A percentile compares a stretch with the other conserved stretches of the same genome.
Conservation (phyloP, 176 grass and related monocot species). For the Rhynchospora pubera region DNA sequence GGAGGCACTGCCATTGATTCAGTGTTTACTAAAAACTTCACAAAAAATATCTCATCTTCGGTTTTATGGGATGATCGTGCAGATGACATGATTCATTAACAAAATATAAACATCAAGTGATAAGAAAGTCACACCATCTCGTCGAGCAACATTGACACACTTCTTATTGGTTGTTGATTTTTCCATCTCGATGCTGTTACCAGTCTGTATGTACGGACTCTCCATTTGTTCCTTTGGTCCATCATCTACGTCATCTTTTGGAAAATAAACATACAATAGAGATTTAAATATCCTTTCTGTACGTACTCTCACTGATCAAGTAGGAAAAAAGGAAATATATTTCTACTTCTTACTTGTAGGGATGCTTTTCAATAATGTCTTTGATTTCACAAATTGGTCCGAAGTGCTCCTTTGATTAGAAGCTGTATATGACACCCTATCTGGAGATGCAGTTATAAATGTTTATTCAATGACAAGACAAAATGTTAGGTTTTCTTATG, state of each 20-base stretch:
- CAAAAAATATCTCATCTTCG: neutral
- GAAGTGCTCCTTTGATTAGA: neutral
- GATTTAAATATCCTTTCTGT: neutral
- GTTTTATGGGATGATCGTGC: neutral
- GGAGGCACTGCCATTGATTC: neutral
- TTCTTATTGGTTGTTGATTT: neutral
- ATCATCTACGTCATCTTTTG: neutral
- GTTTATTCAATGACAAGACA: no score
- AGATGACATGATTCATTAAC: neutral
- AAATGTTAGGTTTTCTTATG: no score
- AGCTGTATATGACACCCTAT: neutral
- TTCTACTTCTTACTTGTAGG: neutral
- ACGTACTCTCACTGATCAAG: neutral
- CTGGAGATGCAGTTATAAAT: neutral
- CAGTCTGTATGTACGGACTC: neutral
- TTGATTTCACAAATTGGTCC: conserved; percentile 15
- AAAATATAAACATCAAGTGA: neutral
- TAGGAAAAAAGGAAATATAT: neutral
- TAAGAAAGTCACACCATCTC: neutral
- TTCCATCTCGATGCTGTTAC: neutral
- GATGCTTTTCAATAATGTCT: neutral
- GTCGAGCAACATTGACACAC: neutral
- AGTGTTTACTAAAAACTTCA: neutral
- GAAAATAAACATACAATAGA: neutral
- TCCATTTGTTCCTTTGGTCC: neutral